phyloP scores from a whole-genome alignment of 495 filamentous ascomycete species.

The Penicillium waksmanii region DNA sequence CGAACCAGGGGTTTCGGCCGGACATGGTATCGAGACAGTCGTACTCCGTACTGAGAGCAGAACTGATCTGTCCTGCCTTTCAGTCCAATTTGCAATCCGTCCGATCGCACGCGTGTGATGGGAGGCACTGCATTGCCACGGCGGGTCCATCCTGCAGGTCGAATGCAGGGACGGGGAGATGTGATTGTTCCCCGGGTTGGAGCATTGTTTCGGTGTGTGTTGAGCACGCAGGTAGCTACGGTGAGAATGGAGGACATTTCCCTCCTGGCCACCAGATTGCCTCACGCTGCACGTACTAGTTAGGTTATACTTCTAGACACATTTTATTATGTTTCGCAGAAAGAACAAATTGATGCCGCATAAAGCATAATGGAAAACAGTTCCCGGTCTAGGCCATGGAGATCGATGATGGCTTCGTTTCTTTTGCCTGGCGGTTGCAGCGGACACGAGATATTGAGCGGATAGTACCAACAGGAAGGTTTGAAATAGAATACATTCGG shows the following conservation, averaged over 20 bases:
- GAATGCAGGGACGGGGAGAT: slow-evolving; percentile 26
- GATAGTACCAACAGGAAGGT: slow-evolving; percentile 5
- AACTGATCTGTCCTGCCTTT: neutral
- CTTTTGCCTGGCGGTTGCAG: slow-evolving; percentile 27
- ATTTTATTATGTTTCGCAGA: neutral
- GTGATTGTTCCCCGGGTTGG: slow-evolving; percentile 3
- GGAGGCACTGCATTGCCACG: slow-evolving; percentile 16
- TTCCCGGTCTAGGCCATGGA: slow-evolving; percentile 6
- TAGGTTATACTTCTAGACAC: neutral
- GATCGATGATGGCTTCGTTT: slow-evolving; percentile 6
- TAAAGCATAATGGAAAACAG: neutral
- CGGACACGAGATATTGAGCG: slow-evolving; percentile 31
- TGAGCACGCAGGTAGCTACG: neutral
- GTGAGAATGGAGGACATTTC: neutral
- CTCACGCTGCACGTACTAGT: neutral
- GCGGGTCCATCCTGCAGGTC: slow-evolving; percentile 27
- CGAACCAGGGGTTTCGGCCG: slow-evolving; percentile 10
- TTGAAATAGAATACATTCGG: neutral
- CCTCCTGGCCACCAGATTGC: neutral
- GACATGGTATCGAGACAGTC: neutral
- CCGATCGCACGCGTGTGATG: slow-evolving; percentile 13
- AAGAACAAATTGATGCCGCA: neutral
- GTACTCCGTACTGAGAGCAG: slow-evolving; percentile 4
- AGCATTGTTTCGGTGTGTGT: slow-evolving; percentile 16
- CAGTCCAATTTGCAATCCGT: slow-evolving; percentile 11